Evolutionary conservation across 345 rosid species (phyloP).

Genomic region (Melaleuca alternifolia): DNA sequence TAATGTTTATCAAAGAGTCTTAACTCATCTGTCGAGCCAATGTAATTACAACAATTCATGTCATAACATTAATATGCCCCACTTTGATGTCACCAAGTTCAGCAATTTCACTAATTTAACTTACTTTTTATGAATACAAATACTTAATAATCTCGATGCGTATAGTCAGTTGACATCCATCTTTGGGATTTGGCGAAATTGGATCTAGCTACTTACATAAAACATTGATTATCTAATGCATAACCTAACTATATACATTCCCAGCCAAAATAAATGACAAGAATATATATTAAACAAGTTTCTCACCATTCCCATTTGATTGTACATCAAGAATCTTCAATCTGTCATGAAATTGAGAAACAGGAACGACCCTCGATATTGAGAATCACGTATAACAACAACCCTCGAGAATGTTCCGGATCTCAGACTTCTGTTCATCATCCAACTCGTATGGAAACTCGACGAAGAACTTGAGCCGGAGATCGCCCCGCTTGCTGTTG

Average conservation of each 20-base stretch:
- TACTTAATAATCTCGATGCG: neutral
- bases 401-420: constrained; percentile 35
- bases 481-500: constrained; percentile 49
- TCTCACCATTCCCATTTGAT: neutral
- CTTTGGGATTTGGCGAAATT: neutral
- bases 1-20: neutral
- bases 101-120: neutral
- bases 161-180: neutral
- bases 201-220: neutral
- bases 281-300: neutral
- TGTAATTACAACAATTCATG: neutral
- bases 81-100: neutral
- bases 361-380: neutral
- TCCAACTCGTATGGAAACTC: constrained; percentile 49
- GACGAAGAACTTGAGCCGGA: constrained; percentile 41
- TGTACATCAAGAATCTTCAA: neutral
- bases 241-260: neutral
- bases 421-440: constrained; percentile 39
- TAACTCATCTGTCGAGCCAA: neutral
- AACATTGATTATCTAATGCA: neutral
- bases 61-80: neutral
- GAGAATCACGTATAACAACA: constrained; percentile 14
- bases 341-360: neutral
- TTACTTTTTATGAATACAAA: neutral
- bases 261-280: neutral